A percentile compares a stretch with the other conserved stretches of the same genome.
Conservation (phyloP, 2,329 filamentous ascomycete genomes). For the Trichophyton simii region DNA sequence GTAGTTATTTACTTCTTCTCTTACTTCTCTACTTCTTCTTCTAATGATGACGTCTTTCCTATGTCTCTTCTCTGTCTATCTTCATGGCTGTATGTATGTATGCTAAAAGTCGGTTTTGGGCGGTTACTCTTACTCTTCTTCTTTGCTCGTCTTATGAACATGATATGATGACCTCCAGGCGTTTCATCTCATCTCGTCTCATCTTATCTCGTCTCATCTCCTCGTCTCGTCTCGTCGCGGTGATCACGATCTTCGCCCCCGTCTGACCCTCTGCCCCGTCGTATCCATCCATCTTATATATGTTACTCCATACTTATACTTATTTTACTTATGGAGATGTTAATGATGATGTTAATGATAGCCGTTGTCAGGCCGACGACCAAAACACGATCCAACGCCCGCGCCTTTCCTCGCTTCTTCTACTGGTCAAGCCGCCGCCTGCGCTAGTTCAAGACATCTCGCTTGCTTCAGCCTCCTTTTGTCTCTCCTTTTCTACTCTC, state of each 20-base stretch:
- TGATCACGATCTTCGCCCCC: neutral
- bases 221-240: neutral
- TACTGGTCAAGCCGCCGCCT: neutral
- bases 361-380: neutral
- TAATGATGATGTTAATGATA: too few species aligned
- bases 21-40: slow-evolving; percentile 1
- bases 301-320: neutral
- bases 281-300: neutral
- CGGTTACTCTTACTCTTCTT: neutral
- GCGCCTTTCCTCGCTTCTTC: neutral
- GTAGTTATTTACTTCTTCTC: neutral
- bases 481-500: neutral
- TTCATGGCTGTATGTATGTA: too few species aligned
- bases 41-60: neutral
- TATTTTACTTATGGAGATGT: too few species aligned
- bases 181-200: neutral
- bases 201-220: slow-evolving; percentile 6
- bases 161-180: neutral
- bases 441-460: neutral
- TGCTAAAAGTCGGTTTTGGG: too few species aligned
- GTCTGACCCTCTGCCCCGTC: neutral
- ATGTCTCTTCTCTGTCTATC: neutral
- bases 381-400: neutral
- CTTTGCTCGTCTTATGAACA: neutral
- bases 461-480: slow-evolving; percentile 6